Conservation (phyloP, 495 filamentous ascomycete genomes). For the Cercophora samala region DNA sequence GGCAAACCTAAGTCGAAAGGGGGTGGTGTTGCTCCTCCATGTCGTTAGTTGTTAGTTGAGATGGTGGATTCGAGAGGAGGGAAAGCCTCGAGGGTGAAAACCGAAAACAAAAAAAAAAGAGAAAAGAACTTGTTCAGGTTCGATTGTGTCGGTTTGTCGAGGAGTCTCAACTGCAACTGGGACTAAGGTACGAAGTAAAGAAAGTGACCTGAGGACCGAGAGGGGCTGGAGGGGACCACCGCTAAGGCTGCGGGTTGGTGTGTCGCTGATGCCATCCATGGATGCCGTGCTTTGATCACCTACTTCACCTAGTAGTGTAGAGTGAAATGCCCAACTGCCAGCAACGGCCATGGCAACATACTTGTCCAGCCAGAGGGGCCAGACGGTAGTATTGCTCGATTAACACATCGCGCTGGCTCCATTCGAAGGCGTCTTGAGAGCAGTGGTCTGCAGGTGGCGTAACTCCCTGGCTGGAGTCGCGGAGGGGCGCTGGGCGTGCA, state of each 20-base stretch:
- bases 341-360: background rate
- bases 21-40: background rate
- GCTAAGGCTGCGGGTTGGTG: slow-evolving; percentile 17
- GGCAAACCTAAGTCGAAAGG: background rate
- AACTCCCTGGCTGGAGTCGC: slow-evolving; percentile 10
- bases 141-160: no score
- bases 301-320: background rate
- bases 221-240: slow-evolving; percentile 5
- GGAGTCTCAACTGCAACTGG: no score
- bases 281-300: slow-evolving; percentile 11
- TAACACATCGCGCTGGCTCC: slow-evolving; percentile 19
- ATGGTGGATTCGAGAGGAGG: background rate
- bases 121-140: background rate
- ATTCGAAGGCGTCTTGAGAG: slow-evolving; percentile 13
- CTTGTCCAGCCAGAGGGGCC: background rate
- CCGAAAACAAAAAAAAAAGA: background rate
- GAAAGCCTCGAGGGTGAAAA: background rate
- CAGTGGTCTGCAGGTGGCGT: background rate
- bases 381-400: slow-evolving; percentile 8
- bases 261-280: slow-evolving; percentile 9
- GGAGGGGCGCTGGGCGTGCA: slow-evolving; percentile 5
- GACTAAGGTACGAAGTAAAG: background rate
- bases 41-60: background rate
- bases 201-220: background rate
- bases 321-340: background rate